phyloP scores from a whole-genome alignment of 352 stramenopile species.

The Phytophthora idaei region DNA sequence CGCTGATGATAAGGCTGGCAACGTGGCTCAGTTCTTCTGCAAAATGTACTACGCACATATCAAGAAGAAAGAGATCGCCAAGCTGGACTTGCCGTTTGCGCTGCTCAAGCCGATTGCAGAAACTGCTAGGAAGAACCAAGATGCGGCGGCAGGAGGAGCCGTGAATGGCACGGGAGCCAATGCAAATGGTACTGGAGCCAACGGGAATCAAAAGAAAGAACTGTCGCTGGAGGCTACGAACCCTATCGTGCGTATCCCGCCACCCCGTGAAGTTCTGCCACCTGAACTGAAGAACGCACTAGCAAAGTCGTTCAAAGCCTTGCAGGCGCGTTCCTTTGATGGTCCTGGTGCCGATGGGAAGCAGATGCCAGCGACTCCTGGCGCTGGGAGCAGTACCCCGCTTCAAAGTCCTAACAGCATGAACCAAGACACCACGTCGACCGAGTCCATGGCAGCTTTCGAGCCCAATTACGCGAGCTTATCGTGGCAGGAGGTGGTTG shows the following conservation, averaged over 20 bases:
- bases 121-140: slow-evolving; percentile 84
- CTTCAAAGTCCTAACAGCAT: slow-evolving; percentile 70
- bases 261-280: slow-evolving; percentile 69
- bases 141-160: slow-evolving; percentile 37
- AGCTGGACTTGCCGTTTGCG: slow-evolving; percentile 74
- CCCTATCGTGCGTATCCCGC: slow-evolving; percentile 77
- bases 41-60: slow-evolving; percentile 86
- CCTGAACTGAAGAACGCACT: slow-evolving; percentile 76
- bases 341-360: slow-evolving; percentile 46
- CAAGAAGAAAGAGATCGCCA: slow-evolving; percentile 84
- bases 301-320: slow-evolving; percentile 73
- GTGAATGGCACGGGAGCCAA: slow-evolving; percentile 30
- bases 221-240: slow-evolving; percentile 75
- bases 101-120: slow-evolving; percentile 77
- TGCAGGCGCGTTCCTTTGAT: slow-evolving; percentile 72
- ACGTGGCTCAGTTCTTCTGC: slow-evolving; percentile 82
- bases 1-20: slow-evolving; percentile 75
- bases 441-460: slow-evolving; percentile 44
- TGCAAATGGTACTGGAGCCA: slow-evolving; percentile 30
- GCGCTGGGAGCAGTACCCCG: slow-evolving; percentile 57
- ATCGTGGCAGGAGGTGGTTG: slow-evolving; percentile 74
- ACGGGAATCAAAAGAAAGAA: slow-evolving; percentile 74
- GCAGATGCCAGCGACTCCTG: slow-evolving; percentile 37
- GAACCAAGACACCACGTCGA: slow-evolving; percentile 35
- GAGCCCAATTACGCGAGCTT: slow-evolving; percentile 66